Evolutionary conservation across 306 rosid genomes (phyloP), one percentile per base, ranked within the genome.

Genomic region (Aeschynomene evenia): DNA sequence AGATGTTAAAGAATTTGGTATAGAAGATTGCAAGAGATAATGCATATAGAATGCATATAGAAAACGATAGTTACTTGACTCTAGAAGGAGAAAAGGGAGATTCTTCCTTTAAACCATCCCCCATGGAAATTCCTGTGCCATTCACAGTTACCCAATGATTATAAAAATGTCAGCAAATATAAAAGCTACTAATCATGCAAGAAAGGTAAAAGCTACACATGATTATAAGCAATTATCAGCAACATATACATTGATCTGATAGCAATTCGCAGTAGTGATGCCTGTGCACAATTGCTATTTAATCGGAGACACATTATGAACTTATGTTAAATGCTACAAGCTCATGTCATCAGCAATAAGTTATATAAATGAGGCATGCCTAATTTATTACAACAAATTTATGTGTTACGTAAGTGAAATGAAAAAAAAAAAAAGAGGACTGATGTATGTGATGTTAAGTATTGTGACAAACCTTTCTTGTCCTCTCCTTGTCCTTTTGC

Each of bases 401-500:
- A 3, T 28, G 31, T 28, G 31, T 3, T 28, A 37, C 31, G 22
- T 7, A 66, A 46, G 59, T 18, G 48, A 77, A 76, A 22, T 54
- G 34, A 28, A 50, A 40, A 3, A 28, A 10, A 43, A 3, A 10
- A 37, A 33, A 33, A 6, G 2, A 10, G 70, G 49, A 29, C 48
- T 46, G 70, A 73, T 51, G 53, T 49, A 5, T 59, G 20, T 26
- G 56, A 43, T 46, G 61, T 48, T 52, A 46, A 43, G 49, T 33
- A 31, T 52, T 26, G 57, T 23, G 57, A 75, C 86, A 62, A 66
- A 94, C 97, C 96, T 87, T 94, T 89, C 78, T 91, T 94, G 81
- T 94, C 99, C 59, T 94, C 97, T 2, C 87, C 88, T 45, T 79
- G 97, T 71, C 91, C 99, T 81, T 85, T 94, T 8, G 96, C 99